Evolutionary conservation across 306 rosid genomes (phyloP), one percentile per base, ranked within the genome.

Genomic region (Dalbergia cultrata): DNA sequence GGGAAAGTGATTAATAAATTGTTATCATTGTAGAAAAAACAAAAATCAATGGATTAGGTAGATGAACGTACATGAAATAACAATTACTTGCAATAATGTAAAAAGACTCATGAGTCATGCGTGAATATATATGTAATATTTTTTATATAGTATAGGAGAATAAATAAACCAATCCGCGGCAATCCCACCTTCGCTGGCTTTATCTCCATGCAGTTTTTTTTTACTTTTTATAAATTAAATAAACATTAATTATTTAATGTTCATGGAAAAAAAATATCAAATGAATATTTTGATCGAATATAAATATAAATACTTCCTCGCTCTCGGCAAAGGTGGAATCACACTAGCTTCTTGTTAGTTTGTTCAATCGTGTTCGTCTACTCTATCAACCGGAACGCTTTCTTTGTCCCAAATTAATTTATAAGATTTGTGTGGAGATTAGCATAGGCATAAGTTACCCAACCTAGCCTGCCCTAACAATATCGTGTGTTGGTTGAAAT

Each of bases 381-480:
- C 47, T 9, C 1, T 43, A 2, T 9, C 11, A 43, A 43, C 3
- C 9, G 10, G 47, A 43, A 0, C 47, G 11, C 11, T 43, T 37
- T 37, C 41, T 37, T 37, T 9, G 3, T 43, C 47, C 47, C 6
- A 9, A 43, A 9, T 37, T 37, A 37, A 6, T 37, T 37, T 37
- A 43, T 43, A 43, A 43, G 47, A 43, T 43, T 43, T 0, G 47
- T 43, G 47, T 47, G 53, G 12, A 4, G 53, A 47, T 44, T 44
- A 8, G 12, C 50, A 44, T 17, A 10, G 7, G 5, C 50, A 26
- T 71, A 31, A 59, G 59, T 58, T 41, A 19, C 50, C 18, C 21
- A 70, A 35, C 37, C 67, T 17, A 31, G 8, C 16, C n/a, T 71
- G 71, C 83, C 77, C 87, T 72, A 50, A 60, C 72, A 3, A 18